Base-by-base conservation (phyloP, 2,329 filamentous ascomycete species). In the Cucurbitaria berberidis region DNA sequence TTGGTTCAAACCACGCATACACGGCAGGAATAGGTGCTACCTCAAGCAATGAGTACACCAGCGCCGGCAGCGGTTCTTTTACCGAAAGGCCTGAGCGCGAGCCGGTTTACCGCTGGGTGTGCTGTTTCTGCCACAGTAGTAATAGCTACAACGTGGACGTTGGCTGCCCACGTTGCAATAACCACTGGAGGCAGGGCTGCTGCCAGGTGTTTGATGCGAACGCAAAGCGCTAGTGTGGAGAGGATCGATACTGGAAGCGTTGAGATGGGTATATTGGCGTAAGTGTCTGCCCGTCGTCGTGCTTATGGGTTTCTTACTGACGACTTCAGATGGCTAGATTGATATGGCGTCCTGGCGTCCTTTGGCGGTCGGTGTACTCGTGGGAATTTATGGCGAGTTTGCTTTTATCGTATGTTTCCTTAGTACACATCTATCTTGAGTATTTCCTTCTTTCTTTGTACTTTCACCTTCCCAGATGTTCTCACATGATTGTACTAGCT, bases 131-230 rank as follows among this genome's bases (percentile, higher is more conserved):
- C 16, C 19, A 29, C 21, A 29, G 41, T 1, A 24, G 43, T 16
- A 54, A 54, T 24, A 46, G 36, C 10, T 45, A n/a, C 18, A 42
- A 11, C 9, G 3, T 11, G 3, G 41, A 54, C 42, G n/a, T 5
- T 11, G 40, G 35, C 5, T 54, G 46, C 18, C 19, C 41, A 3
- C 0, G 2, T 13, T 54, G 51, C 21, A 16, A 2, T 22, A 38
- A 50, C 24, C 51, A 54, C 10, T 42, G 41, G 41, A 18, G 46
- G 6, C 2, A 13, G 9, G 7, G 6, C 2, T 38, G 42, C 19
- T 50, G 46, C 30, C 2, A 21, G 8, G 18, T 46, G 6, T 52
- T 38, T 26, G 35, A 38, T 3, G 34, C 38, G 16, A 11, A 22
- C 16, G 19, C 7, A 24, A 2, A 15, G 21, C 27, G 27, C 13